phyloP scores from a whole-genome alignment of 2,329 filamentous ascomycete species.

The Botrytis fragariae region DNA sequence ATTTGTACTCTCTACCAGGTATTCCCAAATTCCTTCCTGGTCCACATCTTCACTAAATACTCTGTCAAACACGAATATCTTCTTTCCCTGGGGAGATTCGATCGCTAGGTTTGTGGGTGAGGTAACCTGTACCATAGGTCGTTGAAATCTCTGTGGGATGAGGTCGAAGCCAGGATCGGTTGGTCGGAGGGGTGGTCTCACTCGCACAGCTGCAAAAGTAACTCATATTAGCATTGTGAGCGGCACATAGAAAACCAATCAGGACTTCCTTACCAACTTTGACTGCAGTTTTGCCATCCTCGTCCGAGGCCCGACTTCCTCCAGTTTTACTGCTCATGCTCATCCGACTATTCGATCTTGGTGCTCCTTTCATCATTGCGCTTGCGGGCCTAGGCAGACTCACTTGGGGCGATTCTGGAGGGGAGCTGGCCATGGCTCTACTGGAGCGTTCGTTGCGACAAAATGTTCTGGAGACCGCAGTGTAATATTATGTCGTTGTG shows the following conservation, averaged over 20 bases:
- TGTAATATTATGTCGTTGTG: slow-evolving; percentile 5
- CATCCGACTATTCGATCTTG: slow-evolving; percentile 78
- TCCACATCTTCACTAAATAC: slow-evolving; percentile 81
- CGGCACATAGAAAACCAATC: background rate
- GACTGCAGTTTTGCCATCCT: slow-evolving; percentile 86
- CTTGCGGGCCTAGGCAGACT: slow-evolving; percentile 70
- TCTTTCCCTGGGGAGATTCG: slow-evolving; percentile 87
- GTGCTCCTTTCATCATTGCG: slow-evolving; percentile 67
- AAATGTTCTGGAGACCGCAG: slow-evolving; percentile 27
- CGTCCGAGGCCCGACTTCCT: slow-evolving; percentile 84
- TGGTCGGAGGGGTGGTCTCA: slow-evolving; percentile 80
- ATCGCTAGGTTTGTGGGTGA: slow-evolving; percentile 82
- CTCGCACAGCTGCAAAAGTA: slow-evolving; percentile 70
- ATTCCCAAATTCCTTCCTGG: slow-evolving; percentile 93
- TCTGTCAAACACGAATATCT: slow-evolving; percentile 94
- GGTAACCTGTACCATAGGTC: slow-evolving; percentile 85
- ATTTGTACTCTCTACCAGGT: slow-evolving; percentile 82
- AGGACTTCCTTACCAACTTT: slow-evolving; percentile 78
- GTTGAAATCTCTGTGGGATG: slow-evolving; percentile 92
- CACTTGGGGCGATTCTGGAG: slow-evolving; percentile 62
- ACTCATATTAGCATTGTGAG: slow-evolving; percentile 19
- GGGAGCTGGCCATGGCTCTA: slow-evolving; percentile 62
- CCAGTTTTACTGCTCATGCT: slow-evolving; percentile 76
- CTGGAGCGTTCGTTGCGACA: slow-evolving; percentile 35
- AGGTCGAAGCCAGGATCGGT: slow-evolving; percentile 90